phyloP scores from a whole-genome alignment of 495 filamentous ascomycete genomes.

The Podospora appendiculata region DNA sequence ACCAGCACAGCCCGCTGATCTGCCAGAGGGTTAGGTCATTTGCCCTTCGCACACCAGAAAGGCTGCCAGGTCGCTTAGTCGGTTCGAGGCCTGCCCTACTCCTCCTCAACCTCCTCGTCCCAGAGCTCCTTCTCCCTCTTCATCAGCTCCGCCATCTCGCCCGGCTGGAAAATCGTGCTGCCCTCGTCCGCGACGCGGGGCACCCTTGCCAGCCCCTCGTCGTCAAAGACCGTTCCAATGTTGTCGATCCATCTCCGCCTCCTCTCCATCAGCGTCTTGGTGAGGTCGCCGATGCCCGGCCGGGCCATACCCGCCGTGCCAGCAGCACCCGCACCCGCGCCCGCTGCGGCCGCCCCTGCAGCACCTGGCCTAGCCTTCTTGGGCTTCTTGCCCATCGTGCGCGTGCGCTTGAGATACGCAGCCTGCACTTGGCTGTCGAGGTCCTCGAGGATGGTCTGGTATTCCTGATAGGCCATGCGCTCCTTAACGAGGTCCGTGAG shows the following conservation, averaged over 20 bases:
- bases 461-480: conserved; percentile 91
- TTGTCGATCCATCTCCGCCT: conserved; percentile 77
- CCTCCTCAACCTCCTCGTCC: conserved; percentile 60
- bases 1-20: no score
- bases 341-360: conserved; percentile 41
- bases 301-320: conserved; percentile 51
- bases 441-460: conserved; percentile 92
- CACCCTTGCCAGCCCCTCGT: conserved; percentile 47
- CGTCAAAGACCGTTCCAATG: conserved; percentile 80
- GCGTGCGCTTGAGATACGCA: conserved; percentile 92
- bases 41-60: no score
- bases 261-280: conserved; percentile 83
- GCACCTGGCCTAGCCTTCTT: conserved; percentile 76
- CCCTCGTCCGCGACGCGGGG: conserved; percentile 31
- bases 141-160: conserved; percentile 44
- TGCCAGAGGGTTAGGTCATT: no score
- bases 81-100: no score
- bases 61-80: no score
- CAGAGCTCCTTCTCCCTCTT: conserved; percentile 66
- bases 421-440: conserved; percentile 92
- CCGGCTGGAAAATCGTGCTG: conserved; percentile 56
- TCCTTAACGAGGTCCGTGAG: conserved; percentile 81
- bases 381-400: conserved; percentile 83
- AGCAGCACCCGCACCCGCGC: conserved; percentile 46
- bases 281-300: conserved; percentile 85